These are phyloP conservation scores for Pseudopithomyces maydicus DNA, from an alignment of 2,329 filamentous ascomycete species.

Conservation along the genomic window DNA sequence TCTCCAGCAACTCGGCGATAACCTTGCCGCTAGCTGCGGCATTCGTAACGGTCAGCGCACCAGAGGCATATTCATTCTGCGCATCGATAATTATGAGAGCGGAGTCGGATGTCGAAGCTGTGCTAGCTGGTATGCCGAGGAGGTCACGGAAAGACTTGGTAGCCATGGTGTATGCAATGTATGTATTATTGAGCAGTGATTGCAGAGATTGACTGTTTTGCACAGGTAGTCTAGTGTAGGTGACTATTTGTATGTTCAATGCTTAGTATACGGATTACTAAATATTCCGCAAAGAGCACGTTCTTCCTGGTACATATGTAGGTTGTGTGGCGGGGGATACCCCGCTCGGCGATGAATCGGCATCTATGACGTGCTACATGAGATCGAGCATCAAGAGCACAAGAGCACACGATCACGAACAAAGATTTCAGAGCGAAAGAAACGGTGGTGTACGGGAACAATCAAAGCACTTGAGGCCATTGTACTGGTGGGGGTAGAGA, in stretches of 20 bases:
- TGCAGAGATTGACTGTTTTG: neutral
- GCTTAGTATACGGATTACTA: neutral
- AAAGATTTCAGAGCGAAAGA: too few species aligned
- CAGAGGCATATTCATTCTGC: constrained; percentile 70
- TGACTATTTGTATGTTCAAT: neutral
- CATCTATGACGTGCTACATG: neutral
- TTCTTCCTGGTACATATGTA: too few species aligned
- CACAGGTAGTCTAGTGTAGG: neutral
- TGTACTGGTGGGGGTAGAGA: too few species aligned
- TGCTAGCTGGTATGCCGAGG: constrained; percentile 60
- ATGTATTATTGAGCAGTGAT: too few species aligned
- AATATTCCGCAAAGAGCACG: neutral
- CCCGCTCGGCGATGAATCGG: neutral
- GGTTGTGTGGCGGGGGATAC: neutral
- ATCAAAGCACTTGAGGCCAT: too few species aligned
- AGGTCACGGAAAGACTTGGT: constrained; percentile 55
- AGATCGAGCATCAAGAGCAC: neutral
- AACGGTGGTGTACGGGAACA: too few species aligned
- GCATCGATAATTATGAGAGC: constrained; percentile 72
- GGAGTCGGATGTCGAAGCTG: constrained; percentile 62
- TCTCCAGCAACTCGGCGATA: constrained; percentile 62
- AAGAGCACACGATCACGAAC: too few species aligned
- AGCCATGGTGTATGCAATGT: constrained; percentile 16
- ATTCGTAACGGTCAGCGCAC: constrained; percentile 61
- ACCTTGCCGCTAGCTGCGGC: constrained; percentile 59